phyloP scores from a whole-genome alignment of 805 yeast genomes.

The Teunomyces barrocoloradensis region DNA sequence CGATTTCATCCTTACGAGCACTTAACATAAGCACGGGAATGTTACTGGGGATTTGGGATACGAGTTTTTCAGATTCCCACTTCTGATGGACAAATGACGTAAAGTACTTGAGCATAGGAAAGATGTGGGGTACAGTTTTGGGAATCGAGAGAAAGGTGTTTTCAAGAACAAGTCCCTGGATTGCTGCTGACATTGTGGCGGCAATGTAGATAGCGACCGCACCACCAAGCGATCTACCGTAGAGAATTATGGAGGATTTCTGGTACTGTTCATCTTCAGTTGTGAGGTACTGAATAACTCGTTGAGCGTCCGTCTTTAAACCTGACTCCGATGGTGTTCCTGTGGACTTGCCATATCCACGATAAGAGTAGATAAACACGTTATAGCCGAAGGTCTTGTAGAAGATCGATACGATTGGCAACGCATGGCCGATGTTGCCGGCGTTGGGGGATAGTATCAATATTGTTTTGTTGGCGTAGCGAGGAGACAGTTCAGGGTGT shows the following conservation, averaged over 20 bases:
- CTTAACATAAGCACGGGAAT: slow-evolving; percentile 70
- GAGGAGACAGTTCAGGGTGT: slow-evolving; percentile 40
- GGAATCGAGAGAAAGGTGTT: slow-evolving; percentile 80
- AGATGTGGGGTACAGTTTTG: slow-evolving; percentile 67
- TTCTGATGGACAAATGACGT: slow-evolving; percentile 66
- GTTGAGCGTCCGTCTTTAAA: slow-evolving; percentile 75
- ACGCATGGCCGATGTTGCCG: slow-evolving; percentile 89
- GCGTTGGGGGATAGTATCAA: slow-evolving; percentile 88
- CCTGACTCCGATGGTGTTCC: slow-evolving; percentile 80
- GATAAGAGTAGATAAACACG: slow-evolving; percentile 80
- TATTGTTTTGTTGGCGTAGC: slow-evolving; percentile 62
- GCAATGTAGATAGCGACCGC: slow-evolving; percentile 89
- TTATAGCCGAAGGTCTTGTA: slow-evolving; percentile 63
- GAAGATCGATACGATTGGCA: slow-evolving; percentile 75
- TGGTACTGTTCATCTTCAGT: slow-evolving; percentile 49
- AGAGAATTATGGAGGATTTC: slow-evolving; percentile 57
- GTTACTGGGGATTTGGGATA: slow-evolving; percentile 46
- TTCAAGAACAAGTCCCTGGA: slow-evolving; percentile 73
- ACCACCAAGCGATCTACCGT: slow-evolving; percentile 93
- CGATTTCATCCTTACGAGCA: slow-evolving; percentile 82
- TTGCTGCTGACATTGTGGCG: slow-evolving; percentile 46
- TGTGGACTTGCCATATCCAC: slow-evolving; percentile 85
- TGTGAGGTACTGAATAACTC: slow-evolving; percentile 59
- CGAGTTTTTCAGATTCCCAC: slow-evolving; percentile 76
- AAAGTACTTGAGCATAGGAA: slow-evolving; percentile 62